Percentiles rank a stretch among this genome's conserved stretches.
Evolutionary conservation across 352 stramenopile genomes (phyloP).

Genomic region (Pythium sp.): DNA sequence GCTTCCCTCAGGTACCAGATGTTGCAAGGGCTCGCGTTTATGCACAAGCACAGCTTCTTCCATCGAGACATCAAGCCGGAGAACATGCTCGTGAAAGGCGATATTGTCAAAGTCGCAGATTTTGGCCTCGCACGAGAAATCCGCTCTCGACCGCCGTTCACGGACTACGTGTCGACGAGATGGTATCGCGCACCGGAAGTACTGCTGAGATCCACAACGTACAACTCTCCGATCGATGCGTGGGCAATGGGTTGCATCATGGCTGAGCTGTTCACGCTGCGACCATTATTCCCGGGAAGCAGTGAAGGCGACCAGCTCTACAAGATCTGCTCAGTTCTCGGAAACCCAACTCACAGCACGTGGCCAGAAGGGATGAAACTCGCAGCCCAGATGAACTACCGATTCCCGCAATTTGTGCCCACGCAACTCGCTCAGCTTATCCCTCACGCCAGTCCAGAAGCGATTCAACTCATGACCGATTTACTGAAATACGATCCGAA

Average conservation of each 20-base stretch:
- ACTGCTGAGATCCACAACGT: conserved; percentile 91
- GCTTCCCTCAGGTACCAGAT: conserved; percentile 86
- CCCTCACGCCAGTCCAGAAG: conserved; percentile 87
- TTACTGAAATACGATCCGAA: conserved; percentile 94
- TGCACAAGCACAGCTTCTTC: conserved; percentile 98
- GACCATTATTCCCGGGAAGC: conserved; percentile 96
- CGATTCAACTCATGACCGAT: conserved; percentile 91
- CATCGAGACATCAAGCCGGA: conserved; percentile 98
- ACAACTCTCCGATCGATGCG: conserved; percentile 97
- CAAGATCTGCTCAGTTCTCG: conserved; percentile 96
- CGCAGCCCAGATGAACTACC: conserved; percentile 95
- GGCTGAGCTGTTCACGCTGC: conserved; percentile 95
- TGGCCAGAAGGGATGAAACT: conserved; percentile 96
- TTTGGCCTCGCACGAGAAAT: conserved; percentile 97
- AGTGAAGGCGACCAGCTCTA: conserved; percentile 97
- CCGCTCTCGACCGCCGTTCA: conserved; percentile 90
- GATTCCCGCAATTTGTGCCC: conserved; percentile 93
- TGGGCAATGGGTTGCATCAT: conserved; percentile 98
- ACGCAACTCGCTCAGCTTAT: conserved; percentile 89
- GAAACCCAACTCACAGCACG: conserved; percentile 84
- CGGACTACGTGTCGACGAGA: conserved; percentile 97
- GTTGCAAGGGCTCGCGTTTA: conserved; percentile 95
- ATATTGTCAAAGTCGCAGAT: conserved; percentile 97
- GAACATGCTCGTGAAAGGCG: conserved; percentile 96
- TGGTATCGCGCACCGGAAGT: conserved; percentile 99